Evolutionary conservation across 306 rosid genomes (phyloP).

Genomic region (Prunus davidiana): DNA sequence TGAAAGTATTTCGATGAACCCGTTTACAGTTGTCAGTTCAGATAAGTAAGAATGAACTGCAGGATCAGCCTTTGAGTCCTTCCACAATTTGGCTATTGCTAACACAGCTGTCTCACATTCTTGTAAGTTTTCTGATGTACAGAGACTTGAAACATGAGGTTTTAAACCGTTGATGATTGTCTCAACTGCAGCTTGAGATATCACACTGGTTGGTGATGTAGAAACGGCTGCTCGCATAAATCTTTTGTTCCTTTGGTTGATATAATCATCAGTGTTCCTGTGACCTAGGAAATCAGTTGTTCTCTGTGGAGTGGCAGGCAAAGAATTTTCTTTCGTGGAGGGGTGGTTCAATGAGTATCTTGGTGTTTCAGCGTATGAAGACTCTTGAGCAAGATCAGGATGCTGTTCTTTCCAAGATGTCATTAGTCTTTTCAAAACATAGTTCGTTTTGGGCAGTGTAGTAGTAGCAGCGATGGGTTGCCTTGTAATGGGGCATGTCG

Average conservation of each 20-base stretch:
- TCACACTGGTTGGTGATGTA: constrained; percentile 76
- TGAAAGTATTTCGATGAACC: constrained; percentile 76
- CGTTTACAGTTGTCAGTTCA: constrained; percentile 65
- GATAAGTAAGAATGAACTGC: constrained; percentile 67
- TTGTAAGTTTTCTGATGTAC: constrained; percentile 69
- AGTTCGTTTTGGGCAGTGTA: constrained; percentile 76
- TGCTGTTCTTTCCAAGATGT: constrained; percentile 87
- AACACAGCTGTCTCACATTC: constrained; percentile 77
- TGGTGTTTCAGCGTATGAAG: constrained; percentile 51
- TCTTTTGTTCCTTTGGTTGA: constrained; percentile 56
- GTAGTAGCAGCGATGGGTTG: constrained; percentile 69
- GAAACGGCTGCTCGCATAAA: constrained; percentile 36
- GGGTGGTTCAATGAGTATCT: constrained; percentile 43
- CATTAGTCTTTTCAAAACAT: constrained; percentile 85
- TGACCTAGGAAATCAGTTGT: constrained; percentile 32
- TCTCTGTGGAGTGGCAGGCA: constrained; percentile 37
- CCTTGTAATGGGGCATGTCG: constrained; percentile 81
- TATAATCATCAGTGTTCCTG: constrained; percentile 38
- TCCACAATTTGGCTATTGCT: constrained; percentile 66
- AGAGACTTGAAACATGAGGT: constrained; percentile 64
- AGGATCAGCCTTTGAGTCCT: constrained; percentile 73
- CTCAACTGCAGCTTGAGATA: constrained; percentile 83
- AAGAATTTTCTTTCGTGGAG: constrained; percentile 34
- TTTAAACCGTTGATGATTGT: constrained; percentile 61
- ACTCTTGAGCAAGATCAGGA: constrained; percentile 73